Evolutionary conservation across 1,139 yeast species (phyloP), one percentile per base, ranked within the genome.

Genomic region (Yarrowia galli): DNA sequence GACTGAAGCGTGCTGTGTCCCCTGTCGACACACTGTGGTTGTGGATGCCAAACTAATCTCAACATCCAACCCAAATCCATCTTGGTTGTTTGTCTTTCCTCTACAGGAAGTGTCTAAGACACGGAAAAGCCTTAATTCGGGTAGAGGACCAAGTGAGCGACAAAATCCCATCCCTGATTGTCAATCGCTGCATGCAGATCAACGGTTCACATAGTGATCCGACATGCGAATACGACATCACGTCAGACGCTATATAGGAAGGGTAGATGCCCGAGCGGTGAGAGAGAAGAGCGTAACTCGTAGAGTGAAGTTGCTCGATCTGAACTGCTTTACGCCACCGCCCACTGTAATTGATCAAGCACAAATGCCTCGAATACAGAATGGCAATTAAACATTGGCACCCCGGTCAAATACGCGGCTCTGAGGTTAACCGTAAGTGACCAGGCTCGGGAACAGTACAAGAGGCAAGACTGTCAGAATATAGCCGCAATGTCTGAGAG

Each of bases 341-440:
- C 53, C 53, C 53, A 25, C 20, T n/a, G 20, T 23, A 23, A 8
- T 18, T 25, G 16, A 8, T 16, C 36, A 18, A 18, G 15, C 23
- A 13, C 43, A 51, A 35, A 35, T 51, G 42, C 56, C 42, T 51
- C 56, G 56, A 35, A 2, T 35, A 51, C 38, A 28, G 22, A 28
- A 12, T 48, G 23, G 9, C 54, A 51, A 51, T 51, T 51, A 51
- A 51, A 51, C 42, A 51, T 28, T 22, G 32, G 45, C 45, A 22
- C 60, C 60, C 60, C 16, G 45, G 60, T 53, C 45, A 22, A 20
- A 51, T 35, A 38, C 45, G 45, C 60, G 60, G 60, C 60, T 53
- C 60, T 38, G 60, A 53, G 60, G 60, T 53, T 53, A 53, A 53
- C 60, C n/a, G 35, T 53, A 53, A 22, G 45, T 15, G 22, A 22